Evolutionary conservation across 106 monocot genomes (phyloP).

Genomic region (Cymbidium sinense): DNA sequence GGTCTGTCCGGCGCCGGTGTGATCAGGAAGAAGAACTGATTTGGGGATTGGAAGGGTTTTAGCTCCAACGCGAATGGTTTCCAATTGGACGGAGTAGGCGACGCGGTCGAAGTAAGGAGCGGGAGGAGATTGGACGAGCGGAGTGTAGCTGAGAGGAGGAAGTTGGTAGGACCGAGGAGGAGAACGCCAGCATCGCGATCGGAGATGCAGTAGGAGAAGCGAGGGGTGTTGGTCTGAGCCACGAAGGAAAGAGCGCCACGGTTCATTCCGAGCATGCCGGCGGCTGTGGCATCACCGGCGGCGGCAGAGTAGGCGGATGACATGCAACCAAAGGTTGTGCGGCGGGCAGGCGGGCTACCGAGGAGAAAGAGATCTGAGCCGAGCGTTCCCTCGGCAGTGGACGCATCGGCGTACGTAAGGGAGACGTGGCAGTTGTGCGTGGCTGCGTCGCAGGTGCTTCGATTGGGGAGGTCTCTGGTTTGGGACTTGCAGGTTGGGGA

Average conservation of each 20-base stretch:
- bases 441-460: constrained; percentile 39
- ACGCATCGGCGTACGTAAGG: constrained; percentile 83
- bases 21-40: constrained; percentile 68
- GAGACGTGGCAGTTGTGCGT: constrained; percentile 57
- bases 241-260: constrained; percentile 79
- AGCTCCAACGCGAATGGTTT: constrained; percentile 58
- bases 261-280: constrained; percentile 91
- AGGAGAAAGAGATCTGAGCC: constrained; percentile 56
- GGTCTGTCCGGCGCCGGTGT: constrained; percentile 92
- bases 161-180: constrained; percentile 37
- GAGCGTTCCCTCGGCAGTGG: constrained; percentile 74
- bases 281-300: constrained; percentile 13
- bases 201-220: constrained; percentile 88
- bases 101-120: constrained; percentile 88
- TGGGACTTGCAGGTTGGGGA: constrained; percentile 54
- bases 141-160: constrained; percentile 74
- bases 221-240: constrained; percentile 52
- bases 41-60: constrained; percentile 52
- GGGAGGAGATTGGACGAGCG: constrained; percentile 50
- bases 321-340: constrained; percentile 84
- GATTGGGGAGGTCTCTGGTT: constrained; percentile 63
- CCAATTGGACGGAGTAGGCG: constrained; percentile 80
- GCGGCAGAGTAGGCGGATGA: constrained; percentile 30
- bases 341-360: constrained; percentile 11
- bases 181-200: constrained; percentile 49